A percentile compares a stretch with the other conserved stretches of the same genome.
phyloP scores from a whole-genome alignment of 306 rosid genomes.

The Fagus crenata region DNA sequence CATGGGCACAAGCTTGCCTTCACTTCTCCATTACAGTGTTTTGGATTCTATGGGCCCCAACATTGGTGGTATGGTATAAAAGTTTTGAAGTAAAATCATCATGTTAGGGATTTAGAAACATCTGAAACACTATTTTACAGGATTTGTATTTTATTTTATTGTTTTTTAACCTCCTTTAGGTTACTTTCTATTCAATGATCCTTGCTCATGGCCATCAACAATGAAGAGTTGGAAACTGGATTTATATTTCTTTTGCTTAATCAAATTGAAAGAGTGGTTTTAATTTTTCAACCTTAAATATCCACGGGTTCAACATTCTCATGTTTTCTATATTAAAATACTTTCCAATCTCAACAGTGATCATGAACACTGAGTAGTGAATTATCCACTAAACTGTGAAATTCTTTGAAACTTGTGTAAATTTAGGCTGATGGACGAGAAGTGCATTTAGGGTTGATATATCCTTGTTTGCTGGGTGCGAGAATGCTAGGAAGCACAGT shows the following conservation, averaged over 20 bases:
- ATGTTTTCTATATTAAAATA: not conserved
- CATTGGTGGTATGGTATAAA: constrained; percentile 79
- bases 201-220: too few relatives aligned
- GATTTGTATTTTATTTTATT: not conserved
- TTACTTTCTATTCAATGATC: constrained; percentile 16
- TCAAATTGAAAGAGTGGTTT: not conserved
- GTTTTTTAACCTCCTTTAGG: constrained; percentile 15
- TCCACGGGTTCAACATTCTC: not conserved
- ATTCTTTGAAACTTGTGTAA: constrained; percentile 27
- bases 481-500: constrained; percentile 90
- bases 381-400: not conserved
- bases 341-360: not conserved
- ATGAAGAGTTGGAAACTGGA: too few relatives aligned
- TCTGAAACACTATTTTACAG: constrained; percentile 2
- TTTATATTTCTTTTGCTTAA: not conserved
- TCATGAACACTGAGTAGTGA: not conserved
- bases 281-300: constrained; percentile 20
- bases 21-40: constrained; percentile 73
- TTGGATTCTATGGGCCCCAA: constrained; percentile 97
- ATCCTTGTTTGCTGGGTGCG: constrained; percentile 77
- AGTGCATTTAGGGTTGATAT: constrained; percentile 80
- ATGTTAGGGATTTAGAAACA: not conserved
- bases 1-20: constrained; percentile 88
- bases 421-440: constrained; percentile 94
- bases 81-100: not conserved